These are phyloP conservation scores for Trametes maxima DNA, from an alignment of 768 basidiomycete species.

Conservation along the genomic window DNA sequence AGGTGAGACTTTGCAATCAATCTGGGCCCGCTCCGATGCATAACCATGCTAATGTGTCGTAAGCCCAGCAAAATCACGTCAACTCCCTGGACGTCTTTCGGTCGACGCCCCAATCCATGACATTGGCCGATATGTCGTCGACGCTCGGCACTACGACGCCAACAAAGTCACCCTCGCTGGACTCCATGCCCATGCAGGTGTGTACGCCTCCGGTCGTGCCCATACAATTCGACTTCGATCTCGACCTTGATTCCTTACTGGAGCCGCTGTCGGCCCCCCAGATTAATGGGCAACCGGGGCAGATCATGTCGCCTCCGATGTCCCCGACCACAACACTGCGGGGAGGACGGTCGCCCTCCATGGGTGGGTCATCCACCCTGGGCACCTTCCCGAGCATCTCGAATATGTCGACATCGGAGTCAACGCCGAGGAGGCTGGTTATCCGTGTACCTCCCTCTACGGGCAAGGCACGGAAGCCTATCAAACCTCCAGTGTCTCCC, in stretches of 20 bases:
- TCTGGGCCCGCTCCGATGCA: background rate
- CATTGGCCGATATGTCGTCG: background rate
- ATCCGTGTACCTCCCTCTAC: constrained; percentile 7
- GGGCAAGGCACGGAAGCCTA: background rate
- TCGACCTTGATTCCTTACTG: background rate
- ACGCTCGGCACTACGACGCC: constrained; percentile 1
- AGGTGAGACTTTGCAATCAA: background rate
- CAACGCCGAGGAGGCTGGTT: background rate
- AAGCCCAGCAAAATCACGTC: constrained; percentile 11
- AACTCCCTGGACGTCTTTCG: background rate
- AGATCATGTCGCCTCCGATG: background rate
- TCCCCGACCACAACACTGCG: background rate
- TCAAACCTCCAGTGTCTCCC: constrained; percentile 6
- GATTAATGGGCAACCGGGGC: background rate
- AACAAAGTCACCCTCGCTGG: background rate
- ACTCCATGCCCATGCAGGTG: constrained; percentile 10
- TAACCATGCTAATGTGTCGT: background rate
- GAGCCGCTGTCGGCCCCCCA: background rate
- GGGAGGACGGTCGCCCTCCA: background rate
- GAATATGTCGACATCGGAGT: background rate
- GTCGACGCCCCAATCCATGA: background rate
- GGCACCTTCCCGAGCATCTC: background rate
- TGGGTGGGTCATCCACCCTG: background rate
- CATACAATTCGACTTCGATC: background rate
- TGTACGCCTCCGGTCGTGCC: background rate